Evolutionary conservation across 202 grass and related monocot species (phyloP).

Genomic region (Zoysia matrella): DNA sequence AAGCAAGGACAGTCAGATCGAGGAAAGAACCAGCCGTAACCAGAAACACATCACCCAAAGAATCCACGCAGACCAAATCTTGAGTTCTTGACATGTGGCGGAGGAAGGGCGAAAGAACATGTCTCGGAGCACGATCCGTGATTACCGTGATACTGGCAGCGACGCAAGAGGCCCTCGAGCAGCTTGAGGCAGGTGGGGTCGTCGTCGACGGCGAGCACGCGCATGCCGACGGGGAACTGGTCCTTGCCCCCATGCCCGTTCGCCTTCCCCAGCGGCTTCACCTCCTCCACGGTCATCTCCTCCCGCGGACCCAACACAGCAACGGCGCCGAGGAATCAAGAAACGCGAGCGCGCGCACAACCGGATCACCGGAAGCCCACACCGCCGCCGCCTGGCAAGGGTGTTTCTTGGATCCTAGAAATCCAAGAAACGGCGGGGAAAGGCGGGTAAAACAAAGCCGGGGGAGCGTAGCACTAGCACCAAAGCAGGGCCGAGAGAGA

Average conservation of each 20-base stretch:
- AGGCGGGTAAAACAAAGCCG: slow-evolving; percentile 43
- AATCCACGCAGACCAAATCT: not conserved
- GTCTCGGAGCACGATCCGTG: not conserved
- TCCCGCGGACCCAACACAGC: not conserved
- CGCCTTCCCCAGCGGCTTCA: slow-evolving; percentile 34
- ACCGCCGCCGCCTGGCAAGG: not conserved
- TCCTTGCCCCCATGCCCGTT: slow-evolving; percentile 34
- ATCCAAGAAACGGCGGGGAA: slow-evolving; percentile 35
- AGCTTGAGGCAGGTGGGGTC: slow-evolving; percentile 79
- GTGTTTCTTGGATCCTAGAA: slow-evolving; percentile 49
- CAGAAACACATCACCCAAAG: not conserved
- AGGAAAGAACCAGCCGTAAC: not conserved
- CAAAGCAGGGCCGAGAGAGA: not conserved
- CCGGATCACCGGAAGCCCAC: slow-evolving; percentile 29
- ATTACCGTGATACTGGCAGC: slow-evolving; percentile 81
- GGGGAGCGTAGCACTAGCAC: not conserved
- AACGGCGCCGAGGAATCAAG: slow-evolving; percentile 3
- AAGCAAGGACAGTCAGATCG: slow-evolving; percentile 17
- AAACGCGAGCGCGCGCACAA: not conserved
- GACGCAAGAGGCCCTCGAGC: slow-evolving; percentile 59
- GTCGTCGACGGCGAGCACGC: slow-evolving; percentile 87
- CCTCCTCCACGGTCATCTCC: slow-evolving; percentile 59
- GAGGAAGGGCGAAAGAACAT: not conserved
- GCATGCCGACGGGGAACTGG: slow-evolving; percentile 84
- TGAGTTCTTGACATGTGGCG: not conserved